A percentile compares a stretch with the other conserved stretches of the same genome.
Conservation (phyloP, 2,329 filamentous ascomycete species). For the Coniella vitis region DNA sequence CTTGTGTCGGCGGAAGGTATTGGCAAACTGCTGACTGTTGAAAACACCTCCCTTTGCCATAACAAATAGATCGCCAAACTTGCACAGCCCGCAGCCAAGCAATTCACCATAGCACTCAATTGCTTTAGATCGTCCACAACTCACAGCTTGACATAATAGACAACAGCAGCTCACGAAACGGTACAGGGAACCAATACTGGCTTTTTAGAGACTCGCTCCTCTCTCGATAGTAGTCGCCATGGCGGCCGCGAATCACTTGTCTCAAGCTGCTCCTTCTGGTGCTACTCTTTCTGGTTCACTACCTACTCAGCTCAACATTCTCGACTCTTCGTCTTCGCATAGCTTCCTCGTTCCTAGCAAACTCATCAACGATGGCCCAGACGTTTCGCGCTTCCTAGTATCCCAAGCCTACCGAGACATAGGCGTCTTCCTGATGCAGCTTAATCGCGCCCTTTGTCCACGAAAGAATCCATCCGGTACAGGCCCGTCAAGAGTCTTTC, state of each 20-base stretch:
- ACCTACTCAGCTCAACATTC: conserved; percentile 35
- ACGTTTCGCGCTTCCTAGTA: conserved; percentile 73
- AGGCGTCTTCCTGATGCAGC: conserved; percentile 78
- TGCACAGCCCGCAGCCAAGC: too few species aligned
- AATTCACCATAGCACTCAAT: too few species aligned
- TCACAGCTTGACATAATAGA: too few species aligned
- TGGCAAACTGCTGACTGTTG: too few species aligned
- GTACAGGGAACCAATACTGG: too few species aligned
- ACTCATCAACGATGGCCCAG: conserved; percentile 74
- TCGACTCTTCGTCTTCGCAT: conserved; percentile 43
- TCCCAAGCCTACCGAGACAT: conserved; percentile 84
- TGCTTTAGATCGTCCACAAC: too few species aligned
- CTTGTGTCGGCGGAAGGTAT: too few species aligned
- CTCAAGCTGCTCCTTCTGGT: background rate
- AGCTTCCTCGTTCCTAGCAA: conserved; percentile 66
- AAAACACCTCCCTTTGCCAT: too few species aligned
- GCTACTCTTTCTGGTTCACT: background rate
- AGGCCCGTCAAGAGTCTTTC: conserved; percentile 38
- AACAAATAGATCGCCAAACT: too few species aligned
- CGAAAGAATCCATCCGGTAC: conserved; percentile 36
- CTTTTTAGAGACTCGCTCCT: too few species aligned
- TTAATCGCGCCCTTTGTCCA: conserved; percentile 82
- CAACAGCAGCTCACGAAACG: too few species aligned
- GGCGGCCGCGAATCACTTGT: background rate
- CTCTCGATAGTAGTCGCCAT: background rate